Percentiles rank a stretch among this genome's conserved stretches.
phyloP scores from a whole-genome alignment of 371 early-diverging fungal genomes.

The Synchytrium microbalum region DNA sequence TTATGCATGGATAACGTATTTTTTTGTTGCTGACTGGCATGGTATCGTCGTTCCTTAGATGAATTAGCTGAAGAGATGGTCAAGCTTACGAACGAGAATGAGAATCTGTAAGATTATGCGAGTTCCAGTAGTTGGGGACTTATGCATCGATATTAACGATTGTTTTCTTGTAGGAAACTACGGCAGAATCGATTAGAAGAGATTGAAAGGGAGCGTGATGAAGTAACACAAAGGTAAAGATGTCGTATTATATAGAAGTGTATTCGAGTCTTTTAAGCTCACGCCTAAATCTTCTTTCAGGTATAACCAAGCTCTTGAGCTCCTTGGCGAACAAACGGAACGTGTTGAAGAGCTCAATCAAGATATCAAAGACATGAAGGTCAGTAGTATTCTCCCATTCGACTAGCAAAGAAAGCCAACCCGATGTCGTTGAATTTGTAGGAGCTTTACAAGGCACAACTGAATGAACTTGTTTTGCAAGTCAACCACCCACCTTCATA shows the following conservation, averaged over 20 bases:
- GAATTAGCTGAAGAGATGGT: slow-evolving; percentile 69
- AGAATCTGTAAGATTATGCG: slow-evolving; percentile 39
- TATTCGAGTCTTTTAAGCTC: too few relatives aligned
- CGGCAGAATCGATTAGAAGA: not conserved
- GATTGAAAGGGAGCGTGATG: not conserved
- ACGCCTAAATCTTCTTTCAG: too few relatives aligned
- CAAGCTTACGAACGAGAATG: slow-evolving; percentile 50
- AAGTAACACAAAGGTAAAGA: not conserved
- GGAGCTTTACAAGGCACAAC: too few relatives aligned
- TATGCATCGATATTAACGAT: not conserved
- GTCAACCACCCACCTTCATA: too few relatives aligned
- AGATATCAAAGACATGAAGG: slow-evolving; percentile 75
- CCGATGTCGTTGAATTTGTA: too few relatives aligned
- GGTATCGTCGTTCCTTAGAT: slow-evolving; percentile 29
- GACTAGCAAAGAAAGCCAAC: too few relatives aligned
- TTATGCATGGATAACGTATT: not conserved
- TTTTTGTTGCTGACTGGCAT: not conserved
- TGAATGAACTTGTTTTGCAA: too few relatives aligned
- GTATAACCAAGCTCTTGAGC: slow-evolving; percentile 69
- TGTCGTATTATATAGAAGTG: too few relatives aligned
- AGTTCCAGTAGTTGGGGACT: too few relatives aligned
- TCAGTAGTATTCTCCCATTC: too few relatives aligned
- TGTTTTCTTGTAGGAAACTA: not conserved
- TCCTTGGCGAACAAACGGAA: slow-evolving; percentile 86
- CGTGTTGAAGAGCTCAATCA: slow-evolving; percentile 71